Evolutionary conservation across 345 rosid genomes (phyloP).

Genomic region (Crucihimalaya himalaica): DNA sequence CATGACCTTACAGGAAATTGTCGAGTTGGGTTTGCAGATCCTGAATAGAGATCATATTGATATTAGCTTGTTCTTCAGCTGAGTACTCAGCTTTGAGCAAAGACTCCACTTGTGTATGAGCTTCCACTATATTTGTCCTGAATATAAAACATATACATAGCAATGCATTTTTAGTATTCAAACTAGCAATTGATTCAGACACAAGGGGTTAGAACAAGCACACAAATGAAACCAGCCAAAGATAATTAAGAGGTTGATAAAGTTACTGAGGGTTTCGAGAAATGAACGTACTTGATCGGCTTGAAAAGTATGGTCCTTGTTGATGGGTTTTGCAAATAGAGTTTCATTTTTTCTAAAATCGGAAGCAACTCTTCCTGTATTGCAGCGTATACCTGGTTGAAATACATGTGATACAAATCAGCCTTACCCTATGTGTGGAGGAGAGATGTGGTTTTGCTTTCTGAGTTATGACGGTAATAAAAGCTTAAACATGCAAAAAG

Average conservation of each 20-base stretch:
- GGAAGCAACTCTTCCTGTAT: constrained; percentile 69
- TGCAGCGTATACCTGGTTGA: constrained; percentile 69
- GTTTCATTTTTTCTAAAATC: constrained; percentile 85
- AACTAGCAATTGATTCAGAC: constrained; percentile 20
- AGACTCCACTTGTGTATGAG: constrained; percentile 77
- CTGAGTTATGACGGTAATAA: not conserved
- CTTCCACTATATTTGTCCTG: constrained; percentile 98
- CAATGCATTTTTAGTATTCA: not conserved
- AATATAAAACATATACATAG: constrained; percentile 7
- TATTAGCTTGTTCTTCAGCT: constrained; percentile 63
- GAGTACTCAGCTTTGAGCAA: constrained; percentile 77
- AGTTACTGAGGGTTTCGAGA: not conserved
- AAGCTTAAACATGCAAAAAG: not conserved
- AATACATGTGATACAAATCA: constrained; percentile 17
- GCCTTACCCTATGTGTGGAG: not conserved
- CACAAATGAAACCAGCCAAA: constrained; percentile 7
- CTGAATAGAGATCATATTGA: constrained; percentile 60
- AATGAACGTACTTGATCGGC: constrained; percentile 76
- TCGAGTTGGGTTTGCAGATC: constrained; percentile 83
- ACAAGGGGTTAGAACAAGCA: not conserved
- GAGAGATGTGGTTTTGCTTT: constrained; percentile 2
- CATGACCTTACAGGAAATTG: constrained; percentile 50
- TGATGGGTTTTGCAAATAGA: constrained; percentile 82
- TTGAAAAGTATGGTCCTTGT: constrained; percentile 89
- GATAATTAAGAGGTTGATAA: not conserved